phyloP scores from a whole-genome alignment of 345 rosid genomes.

The Linum usitatissimum region DNA sequence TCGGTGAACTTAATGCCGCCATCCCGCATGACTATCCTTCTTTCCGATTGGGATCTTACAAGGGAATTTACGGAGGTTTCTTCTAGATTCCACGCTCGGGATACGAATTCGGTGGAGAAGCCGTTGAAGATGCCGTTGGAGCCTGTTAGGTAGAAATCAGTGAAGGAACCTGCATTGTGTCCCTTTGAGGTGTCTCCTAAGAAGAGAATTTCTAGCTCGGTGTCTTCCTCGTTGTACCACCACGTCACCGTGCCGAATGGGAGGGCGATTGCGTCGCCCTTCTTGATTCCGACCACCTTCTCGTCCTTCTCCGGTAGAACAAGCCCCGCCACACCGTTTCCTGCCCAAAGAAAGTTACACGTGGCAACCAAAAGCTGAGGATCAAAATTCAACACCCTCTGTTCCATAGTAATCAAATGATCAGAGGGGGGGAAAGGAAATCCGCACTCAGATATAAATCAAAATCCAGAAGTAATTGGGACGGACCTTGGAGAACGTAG shows the following conservation, averaged over 20 bases:
- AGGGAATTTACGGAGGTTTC: conserved; percentile 13
- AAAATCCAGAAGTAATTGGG: not conserved
- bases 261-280: conserved; percentile 20
- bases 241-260: conserved; percentile 25
- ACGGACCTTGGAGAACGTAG: conserved; percentile 28
- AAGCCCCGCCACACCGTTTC: conserved; percentile 22
- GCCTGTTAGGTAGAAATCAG: conserved; percentile 24
- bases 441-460: no score
- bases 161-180: conserved; percentile 19
- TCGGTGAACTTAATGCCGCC: conserved; percentile 6
- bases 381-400: no score
- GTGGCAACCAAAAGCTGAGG: no score
- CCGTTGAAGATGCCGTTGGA: conserved; percentile 12
- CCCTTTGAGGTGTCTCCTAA: conserved; percentile 22
- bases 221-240: conserved; percentile 22
- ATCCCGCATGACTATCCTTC: conserved; percentile 18
- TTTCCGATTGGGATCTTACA: conserved; percentile 14
- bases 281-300: conserved; percentile 12
- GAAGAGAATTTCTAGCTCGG: conserved; percentile 16
- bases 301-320: conserved; percentile 12
- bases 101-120: conserved; percentile 17
- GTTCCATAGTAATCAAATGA: no score
- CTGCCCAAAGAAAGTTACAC: conserved; percentile 12
- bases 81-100: conserved; percentile 10
- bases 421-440: no score